Conservation (phyloP, 2,329 filamentous ascomycete genomes). For the Zymoseptoria pseudotritici region DNA sequence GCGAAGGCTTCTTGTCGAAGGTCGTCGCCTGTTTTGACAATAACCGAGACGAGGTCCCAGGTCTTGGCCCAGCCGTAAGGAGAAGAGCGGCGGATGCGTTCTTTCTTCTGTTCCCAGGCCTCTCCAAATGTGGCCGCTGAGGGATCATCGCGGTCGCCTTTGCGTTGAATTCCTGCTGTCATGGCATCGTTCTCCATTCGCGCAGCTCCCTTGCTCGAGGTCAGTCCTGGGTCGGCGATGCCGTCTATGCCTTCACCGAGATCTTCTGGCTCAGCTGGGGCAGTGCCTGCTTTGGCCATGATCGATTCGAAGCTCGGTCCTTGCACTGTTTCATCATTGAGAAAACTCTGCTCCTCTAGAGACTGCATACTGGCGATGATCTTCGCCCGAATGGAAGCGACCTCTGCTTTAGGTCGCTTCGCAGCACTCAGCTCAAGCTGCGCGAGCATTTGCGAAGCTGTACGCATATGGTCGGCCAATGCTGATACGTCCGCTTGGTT, state of each 20-base stretch:
- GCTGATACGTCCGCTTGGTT: constrained; percentile 78
- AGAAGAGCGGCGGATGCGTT: constrained; percentile 73
- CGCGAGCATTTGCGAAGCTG: constrained; percentile 78
- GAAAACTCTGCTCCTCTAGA: constrained; percentile 77
- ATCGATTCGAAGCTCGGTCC: constrained; percentile 74
- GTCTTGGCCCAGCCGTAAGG: constrained; percentile 87
- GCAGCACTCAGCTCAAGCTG: constrained; percentile 74
- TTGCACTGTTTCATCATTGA: constrained; percentile 58
- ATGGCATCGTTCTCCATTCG: constrained; percentile 87
- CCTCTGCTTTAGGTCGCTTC: constrained; percentile 71
- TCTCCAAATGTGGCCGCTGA: constrained; percentile 82
- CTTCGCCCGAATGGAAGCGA: constrained; percentile 74
- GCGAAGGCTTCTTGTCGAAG: constrained; percentile 79
- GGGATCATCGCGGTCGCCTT: constrained; percentile 76
- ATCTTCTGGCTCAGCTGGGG: constrained; percentile 44
- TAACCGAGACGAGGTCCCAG: constrained; percentile 80
- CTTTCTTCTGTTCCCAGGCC: constrained; percentile 76
- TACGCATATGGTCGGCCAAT: constrained; percentile 78
- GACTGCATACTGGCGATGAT: constrained; percentile 89
- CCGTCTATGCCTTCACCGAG: constrained; percentile 31
- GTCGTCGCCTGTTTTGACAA: constrained; percentile 73
- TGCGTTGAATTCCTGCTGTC: constrained; percentile 72
- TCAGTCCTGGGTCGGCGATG: constrained; percentile 40
- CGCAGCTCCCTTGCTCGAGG: constrained; percentile 66
- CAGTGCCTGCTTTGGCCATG: constrained; percentile 62